Base-by-base conservation (phyloP, 768 basidiomycete species). In the Suillus cothurnatus region DNA sequence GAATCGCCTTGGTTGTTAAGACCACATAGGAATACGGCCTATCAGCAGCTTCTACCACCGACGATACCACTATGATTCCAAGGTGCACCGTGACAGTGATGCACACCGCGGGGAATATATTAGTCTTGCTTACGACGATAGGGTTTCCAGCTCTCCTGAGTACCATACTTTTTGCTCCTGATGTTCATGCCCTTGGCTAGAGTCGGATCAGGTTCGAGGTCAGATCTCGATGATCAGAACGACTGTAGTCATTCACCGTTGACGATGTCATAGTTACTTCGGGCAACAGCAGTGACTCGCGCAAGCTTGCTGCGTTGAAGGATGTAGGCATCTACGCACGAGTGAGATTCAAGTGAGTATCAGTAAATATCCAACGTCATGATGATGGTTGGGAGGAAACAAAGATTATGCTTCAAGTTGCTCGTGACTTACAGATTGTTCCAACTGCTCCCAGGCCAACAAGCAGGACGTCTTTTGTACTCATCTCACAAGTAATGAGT, bases 381-480 rank as follows among this genome's bases (percentile, higher is more conserved):
- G n/a, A n/a, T n/a, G n/a, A 62, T 50, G 64, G 15, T 43, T 19
- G 49, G 53, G 36, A 32, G 11, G 53, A 55, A 55, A n/a, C 3
- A 21, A 55, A 5, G 19, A 19, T 17, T n/a, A n/a, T n/a, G n/a
- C n/a, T n/a, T 50, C 47, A 6, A 26, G 23, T 31, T 53, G 52
- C 12, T 32, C n/a, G 28, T 43, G 34, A 75, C 85, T 65, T 66
- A 90, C 89, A 89, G 36, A 89, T 81, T 4, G 86, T 82, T 1
- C 89, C 89, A 1, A 90, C 81, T 2, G 88, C 89, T 14, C 90
- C 89, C 67, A 86, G 85, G 2, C 88, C 87, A n/a, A 88, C 84
- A 19, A 88, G 73, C 1, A 88, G 79, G 19, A 88, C 79, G 28
- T 88, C 85, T 67, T 84, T 84, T 14, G 26, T n/a, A n/a, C 21